A percentile compares a stretch with the other conserved stretches of the same genome.
Conservation (phyloP, 345 rosid species). For the Bruguiera parviflora region DNA sequence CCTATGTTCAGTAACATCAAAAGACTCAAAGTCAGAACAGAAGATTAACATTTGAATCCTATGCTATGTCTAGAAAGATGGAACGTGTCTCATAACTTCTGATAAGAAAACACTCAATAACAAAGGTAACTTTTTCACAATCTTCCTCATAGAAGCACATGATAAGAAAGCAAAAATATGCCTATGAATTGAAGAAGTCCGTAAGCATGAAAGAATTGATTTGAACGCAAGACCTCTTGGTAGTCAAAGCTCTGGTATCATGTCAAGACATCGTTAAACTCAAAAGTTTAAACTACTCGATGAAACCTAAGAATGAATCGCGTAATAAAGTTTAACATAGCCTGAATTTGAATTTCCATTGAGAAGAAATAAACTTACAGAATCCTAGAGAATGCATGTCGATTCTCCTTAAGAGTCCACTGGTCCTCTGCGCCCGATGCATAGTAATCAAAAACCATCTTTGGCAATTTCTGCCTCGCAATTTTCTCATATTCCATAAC, state of each 20-base stretch:
- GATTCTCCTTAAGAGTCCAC: constrained; percentile 86
- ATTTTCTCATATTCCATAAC: constrained; percentile 79
- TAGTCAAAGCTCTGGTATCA: no score
- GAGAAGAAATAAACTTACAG: constrained; percentile 40
- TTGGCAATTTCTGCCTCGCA: constrained; percentile 83
- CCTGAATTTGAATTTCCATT: not conserved
- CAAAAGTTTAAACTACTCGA: no score
- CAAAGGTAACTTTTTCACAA: no score
- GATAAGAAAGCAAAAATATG: not conserved
- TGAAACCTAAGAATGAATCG: no score
- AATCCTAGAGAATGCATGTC: constrained; percentile 81
- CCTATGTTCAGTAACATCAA: constrained; percentile 26
- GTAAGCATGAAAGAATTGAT: no score
- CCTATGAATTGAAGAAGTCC: not conserved
- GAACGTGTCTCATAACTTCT: no score
- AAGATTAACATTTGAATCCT: no score
- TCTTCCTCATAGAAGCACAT: not conserved
- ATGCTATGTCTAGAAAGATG: no score
- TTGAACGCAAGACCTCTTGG: no score
- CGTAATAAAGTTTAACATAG: not conserved
- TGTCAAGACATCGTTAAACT: no score
- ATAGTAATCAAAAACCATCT: constrained; percentile 90
- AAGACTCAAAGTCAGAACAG: not conserved
- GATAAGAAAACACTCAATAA: no score
- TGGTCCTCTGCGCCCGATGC: constrained; percentile 97